Evolutionary conservation across 2,329 filamentous ascomycete species (phyloP).

Genomic region (Penicillium sp.): DNA sequence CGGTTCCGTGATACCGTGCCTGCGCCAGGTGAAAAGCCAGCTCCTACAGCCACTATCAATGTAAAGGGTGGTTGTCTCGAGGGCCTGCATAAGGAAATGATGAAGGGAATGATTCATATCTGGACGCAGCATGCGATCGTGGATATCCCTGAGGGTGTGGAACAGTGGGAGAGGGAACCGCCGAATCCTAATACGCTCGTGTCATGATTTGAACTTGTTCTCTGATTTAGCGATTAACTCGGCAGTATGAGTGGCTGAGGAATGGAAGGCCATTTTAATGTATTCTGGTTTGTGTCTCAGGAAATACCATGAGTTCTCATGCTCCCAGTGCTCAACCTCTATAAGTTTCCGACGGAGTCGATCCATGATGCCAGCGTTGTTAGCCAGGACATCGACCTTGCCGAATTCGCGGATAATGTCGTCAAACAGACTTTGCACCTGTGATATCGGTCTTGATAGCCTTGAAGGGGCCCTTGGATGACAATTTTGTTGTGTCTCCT

Average conservation of each 20-base stretch:
- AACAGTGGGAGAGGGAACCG: slow-evolving; percentile 54
- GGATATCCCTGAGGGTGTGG: slow-evolving; percentile 61
- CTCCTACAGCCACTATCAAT: slow-evolving; percentile 47
- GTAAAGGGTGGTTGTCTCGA: slow-evolving; percentile 65
- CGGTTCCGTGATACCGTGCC: slow-evolving; percentile 27
- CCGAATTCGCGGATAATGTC: no score
- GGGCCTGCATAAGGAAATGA: slow-evolving; percentile 56
- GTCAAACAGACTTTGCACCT: no score
- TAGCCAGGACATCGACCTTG: slow-evolving; percentile 58
- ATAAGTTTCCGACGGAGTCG: slow-evolving; percentile 49
- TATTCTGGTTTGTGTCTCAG: no score
- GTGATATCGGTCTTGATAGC: no score
- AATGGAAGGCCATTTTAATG: slow-evolving; percentile 32
- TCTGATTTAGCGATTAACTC: no score
- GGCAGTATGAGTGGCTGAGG: slow-evolving; percentile 22
- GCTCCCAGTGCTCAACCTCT: slow-evolving; percentile 48
- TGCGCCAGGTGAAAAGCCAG: slow-evolving; percentile 51
- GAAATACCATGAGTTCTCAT: no score
- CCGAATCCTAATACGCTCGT: not conserved
- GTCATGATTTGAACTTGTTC: not conserved
- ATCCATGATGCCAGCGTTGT: slow-evolving; percentile 58
- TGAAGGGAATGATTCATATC: slow-evolving; percentile 60
- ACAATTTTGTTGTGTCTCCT: no score
- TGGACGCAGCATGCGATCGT: slow-evolving; percentile 65
- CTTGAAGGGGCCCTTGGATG: no score